A percentile compares a stretch with the other conserved stretches of the same genome.
phyloP scores from a whole-genome alignment of 805 yeast genomes.

The Candida multigemmis region DNA sequence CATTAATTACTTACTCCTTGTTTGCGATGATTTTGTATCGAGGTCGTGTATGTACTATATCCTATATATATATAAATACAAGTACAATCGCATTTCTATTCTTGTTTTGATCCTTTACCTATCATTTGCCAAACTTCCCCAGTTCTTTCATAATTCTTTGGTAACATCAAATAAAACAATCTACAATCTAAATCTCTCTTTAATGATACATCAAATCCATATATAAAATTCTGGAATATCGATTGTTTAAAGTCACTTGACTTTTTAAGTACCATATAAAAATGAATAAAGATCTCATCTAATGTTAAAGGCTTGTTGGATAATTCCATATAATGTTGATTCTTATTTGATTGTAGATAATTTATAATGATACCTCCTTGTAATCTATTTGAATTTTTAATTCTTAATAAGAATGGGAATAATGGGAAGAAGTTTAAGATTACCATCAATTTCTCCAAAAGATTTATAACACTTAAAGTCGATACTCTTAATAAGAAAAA shows the following conservation, averaged over 20 bases:
- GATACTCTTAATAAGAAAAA: conserved; percentile 56
- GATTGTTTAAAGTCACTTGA: conserved; percentile 18
- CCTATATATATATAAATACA: too few species aligned
- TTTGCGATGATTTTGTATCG: too few species aligned
- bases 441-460: conserved; percentile 52
- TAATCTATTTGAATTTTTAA: conserved; percentile 66
- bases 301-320: conserved; percentile 29
- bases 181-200: conserved; percentile 15
- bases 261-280: conserved; percentile 16
- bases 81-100: too few species aligned
- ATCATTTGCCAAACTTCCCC: conserved; percentile 18
- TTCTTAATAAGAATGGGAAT: conserved; percentile 67
- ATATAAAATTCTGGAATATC: conserved; percentile 12
- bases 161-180: conserved; percentile 26
- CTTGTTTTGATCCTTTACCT: too few species aligned
- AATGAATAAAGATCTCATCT: conserved; percentile 24
- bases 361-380: conserved; percentile 43
- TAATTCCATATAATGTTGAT: conserved; percentile 10
- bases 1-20: too few species aligned
- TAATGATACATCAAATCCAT: conserved; percentile 17
- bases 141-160: conserved; percentile 17
- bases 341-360: conserved; percentile 4
- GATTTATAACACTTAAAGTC: conserved; percentile 38
- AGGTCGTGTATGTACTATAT: too few species aligned
- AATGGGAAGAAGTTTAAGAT: conserved; percentile 77